Evolutionary conservation across 1,139 yeast genomes (phyloP), one percentile per base, ranked within the genome.

Genomic region (Candida sanyaensis): DNA sequence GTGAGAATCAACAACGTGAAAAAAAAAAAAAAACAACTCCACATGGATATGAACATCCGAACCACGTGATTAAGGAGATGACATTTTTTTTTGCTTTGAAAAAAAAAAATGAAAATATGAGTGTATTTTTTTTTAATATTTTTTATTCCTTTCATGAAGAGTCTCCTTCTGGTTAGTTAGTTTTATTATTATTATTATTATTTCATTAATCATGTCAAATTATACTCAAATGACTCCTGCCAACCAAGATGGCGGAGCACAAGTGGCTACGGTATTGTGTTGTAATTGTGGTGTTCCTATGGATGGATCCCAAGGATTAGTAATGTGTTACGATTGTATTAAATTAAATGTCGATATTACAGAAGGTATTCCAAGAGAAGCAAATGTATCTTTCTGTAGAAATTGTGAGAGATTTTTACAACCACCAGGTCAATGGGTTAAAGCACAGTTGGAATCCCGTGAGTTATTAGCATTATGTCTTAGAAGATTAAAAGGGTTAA

Each of bases 231-330:
- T 80, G 47, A 64, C 61, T 13, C 53, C 51, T 31, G 12, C 28
- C 32, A 64, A 62, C 42, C 57, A 58, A 28, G 67, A 62, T 29
- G 61, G 58, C 13, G 37, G 30, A 12, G 68, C 60, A 28, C 61
- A 57, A 51, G 61, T 51, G 26, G 96, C 97, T 26, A 93, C 98
- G 1, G 96, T 95, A 52, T 80, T 93, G 52, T 93, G 99, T 77
- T 91, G 96, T 71, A 90, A 89, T 85, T 93, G 99, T 86, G 98
- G 99, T 69, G 89, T 88, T 49, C 97, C 99, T 43, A 89, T 95
- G 83, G 98, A 93, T 64, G 98, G 98, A 41, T 88, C 97, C 30
- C 77, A 82, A 29, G 98, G 99, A 29, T 75, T 92, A 54, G 96
- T 91, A 29, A 91, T 93, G 96, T 95, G 99, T 73, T 86, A 89